Base-by-base conservation (phyloP, 2,329 filamentous ascomycete genomes). In the Daldinia eschscholtzii region DNA sequence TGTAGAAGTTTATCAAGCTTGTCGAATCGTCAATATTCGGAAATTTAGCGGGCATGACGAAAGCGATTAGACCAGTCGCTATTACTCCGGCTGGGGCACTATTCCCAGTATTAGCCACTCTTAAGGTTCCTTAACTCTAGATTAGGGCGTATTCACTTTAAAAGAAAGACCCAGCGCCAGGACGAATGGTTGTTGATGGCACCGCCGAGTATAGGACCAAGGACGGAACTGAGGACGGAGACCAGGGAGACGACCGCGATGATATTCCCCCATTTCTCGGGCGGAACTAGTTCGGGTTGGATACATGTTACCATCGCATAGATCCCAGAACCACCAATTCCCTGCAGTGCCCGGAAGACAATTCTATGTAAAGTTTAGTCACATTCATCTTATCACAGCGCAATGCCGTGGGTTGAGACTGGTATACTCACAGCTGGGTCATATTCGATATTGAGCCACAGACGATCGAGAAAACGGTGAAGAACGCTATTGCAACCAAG, bases 81-180 rank as follows among this genome's bases (percentile, higher is more conserved):
- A 79, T n/a, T 15, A 57, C 73, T 5, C 76, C 76, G 4, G 72
- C 73, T 1, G 79, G 79, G 10, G 75, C 79, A 56, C 78, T 81
- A 46, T 37, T 13, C 23, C 39, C 12, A n/a, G 48, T 9, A 50
- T 66, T n/a, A 60, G 58, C 15, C 10, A 48, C 18, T 23, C 5
- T n/a, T 26, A 26, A 6, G 35, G 15, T 23, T 13, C 50, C 41
- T 30, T 20, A 23, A 44, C n/a, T 23, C 18, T 26, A 55, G 20
- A 39, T 23, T 12, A 15, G 18, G 30, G 30, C 5, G 28, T 18
- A 75, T 79, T 39, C 55, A 84, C 82, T 85, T 84, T 2, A 85
- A 76, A 41, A 80, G 79, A 68, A 85, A 85, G 2, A 85, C 81
- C 83, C 83, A 83, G 70, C 82, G 74, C 83, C 82, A 85, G 0